These are phyloP conservation scores for Lentithecium fluviatile DNA, from an alignment of 495 filamentous ascomycete genomes.

Conservation along the genomic window DNA sequence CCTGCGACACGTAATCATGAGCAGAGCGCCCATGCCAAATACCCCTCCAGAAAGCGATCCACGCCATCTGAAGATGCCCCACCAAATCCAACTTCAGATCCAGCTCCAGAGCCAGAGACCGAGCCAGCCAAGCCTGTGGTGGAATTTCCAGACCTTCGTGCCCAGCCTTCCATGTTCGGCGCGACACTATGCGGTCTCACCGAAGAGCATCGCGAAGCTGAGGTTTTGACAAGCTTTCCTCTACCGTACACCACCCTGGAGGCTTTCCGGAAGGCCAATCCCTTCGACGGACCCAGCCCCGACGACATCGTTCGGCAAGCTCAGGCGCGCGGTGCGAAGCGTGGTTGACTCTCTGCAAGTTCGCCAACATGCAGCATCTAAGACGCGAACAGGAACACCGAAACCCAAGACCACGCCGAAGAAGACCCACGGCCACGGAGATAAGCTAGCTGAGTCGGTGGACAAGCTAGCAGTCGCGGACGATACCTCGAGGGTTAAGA, in stretches of 20 bases:
- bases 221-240: constrained; percentile 49
- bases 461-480: constrained; percentile 59
- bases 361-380: constrained; percentile 21
- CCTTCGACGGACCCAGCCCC: constrained; percentile 88
- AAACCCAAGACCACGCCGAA: constrained; percentile 48
- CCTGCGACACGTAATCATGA: neutral
- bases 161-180: constrained; percentile 58
- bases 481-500: constrained; percentile 70
- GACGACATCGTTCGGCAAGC: constrained; percentile 87
- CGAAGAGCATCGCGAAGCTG: constrained; percentile 22
- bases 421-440: constrained; percentile 50
- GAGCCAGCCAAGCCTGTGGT: constrained; percentile 13
- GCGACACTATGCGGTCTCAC: constrained; percentile 51
- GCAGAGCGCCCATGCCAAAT: constrained; percentile 12
- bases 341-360: constrained; percentile 17
- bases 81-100: too few relatives aligned
- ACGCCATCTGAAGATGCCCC: constrained; percentile 33
- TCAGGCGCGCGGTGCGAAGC: constrained; percentile 79
- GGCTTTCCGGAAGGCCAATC: constrained; percentile 53
- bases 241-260: constrained; percentile 53
- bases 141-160: constrained; percentile 35
- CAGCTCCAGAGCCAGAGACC: constrained; percentile 12
- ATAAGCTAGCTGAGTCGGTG: constrained; percentile 44
- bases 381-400: constrained; percentile 44
- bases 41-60: constrained; percentile 20